A percentile compares a stretch with the other conserved stretches of the same genome.
phyloP scores from a whole-genome alignment of 495 filamentous ascomycete genomes.

The Aspergillus avenaceus region DNA sequence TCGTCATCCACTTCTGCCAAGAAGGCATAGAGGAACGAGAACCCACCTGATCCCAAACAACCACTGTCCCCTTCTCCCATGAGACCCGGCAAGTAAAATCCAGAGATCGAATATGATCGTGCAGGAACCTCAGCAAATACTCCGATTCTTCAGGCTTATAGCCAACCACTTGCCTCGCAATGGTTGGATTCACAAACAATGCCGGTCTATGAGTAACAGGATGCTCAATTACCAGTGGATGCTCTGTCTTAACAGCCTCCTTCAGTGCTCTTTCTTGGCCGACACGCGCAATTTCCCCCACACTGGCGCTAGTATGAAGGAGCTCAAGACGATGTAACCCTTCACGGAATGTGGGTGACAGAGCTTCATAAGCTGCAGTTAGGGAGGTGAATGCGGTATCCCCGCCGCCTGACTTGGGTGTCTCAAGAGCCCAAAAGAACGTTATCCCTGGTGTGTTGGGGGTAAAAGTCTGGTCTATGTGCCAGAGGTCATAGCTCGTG shows the following conservation, averaged over 20 bases:
- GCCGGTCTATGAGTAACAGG: slow-evolving; percentile 7
- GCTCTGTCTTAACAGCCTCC: slow-evolving; percentile 9
- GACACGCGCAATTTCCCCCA: slow-evolving; percentile 7
- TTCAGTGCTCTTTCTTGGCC: slow-evolving; percentile 8
- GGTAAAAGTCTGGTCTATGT: slow-evolving; percentile 9
- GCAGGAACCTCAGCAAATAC: slow-evolving; percentile 3
- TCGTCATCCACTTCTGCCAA: no score
- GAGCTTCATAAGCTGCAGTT: slow-evolving; percentile 5
- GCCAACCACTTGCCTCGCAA: slow-evolving; percentile 7
- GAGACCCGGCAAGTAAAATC: slow-evolving; percentile 6
- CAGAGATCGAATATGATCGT: slow-evolving; percentile 11
- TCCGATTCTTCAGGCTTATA: slow-evolving; percentile 9
- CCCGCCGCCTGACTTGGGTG: slow-evolving; percentile 5
- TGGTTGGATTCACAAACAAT: slow-evolving; percentile 11
- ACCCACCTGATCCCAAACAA: slow-evolving; percentile 12
- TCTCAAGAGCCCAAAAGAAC: slow-evolving; percentile 10
- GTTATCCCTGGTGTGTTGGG: slow-evolving; percentile 7
- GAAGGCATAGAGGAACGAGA: background rate
- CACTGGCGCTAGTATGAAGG: slow-evolving; percentile 9
- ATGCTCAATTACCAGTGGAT: slow-evolving; percentile 8
- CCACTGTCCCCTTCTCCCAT: slow-evolving; percentile 9
- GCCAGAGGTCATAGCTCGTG: slow-evolving; percentile 12
- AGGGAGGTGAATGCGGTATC: slow-evolving; percentile 9
- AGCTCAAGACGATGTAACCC: slow-evolving; percentile 5
- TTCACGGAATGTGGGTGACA: slow-evolving; percentile 6